Percentiles rank a stretch among this genome's conserved stretches.
These are phyloP conservation scores for Fusarium pseudoanthophilum DNA, from an alignment of 2,329 filamentous ascomycete species.

Conservation along the genomic window DNA sequence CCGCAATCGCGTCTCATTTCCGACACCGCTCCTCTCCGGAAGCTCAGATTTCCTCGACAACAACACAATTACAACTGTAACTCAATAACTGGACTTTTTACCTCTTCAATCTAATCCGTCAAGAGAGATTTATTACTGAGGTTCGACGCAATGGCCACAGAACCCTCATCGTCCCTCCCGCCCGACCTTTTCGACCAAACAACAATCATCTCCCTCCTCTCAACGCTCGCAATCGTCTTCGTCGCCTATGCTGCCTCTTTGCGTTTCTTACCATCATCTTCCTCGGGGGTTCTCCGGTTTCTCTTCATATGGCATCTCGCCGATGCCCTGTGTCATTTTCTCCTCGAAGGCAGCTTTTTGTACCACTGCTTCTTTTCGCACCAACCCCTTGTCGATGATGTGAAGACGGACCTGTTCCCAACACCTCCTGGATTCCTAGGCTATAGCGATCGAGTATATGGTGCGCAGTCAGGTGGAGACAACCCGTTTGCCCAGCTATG, in stretches of 20 bases:
- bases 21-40: slow-evolving; percentile 17
- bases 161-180: slow-evolving; percentile 52
- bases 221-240: slow-evolving; percentile 62
- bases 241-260: slow-evolving; percentile 62
- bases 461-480: slow-evolving; percentile 65
- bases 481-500: slow-evolving; percentile 69
- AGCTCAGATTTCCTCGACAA: not conserved
- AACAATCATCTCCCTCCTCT: slow-evolving; percentile 67
- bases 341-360: slow-evolving; percentile 90
- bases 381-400: slow-evolving; percentile 49
- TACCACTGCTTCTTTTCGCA: slow-evolving; percentile 90
- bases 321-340: slow-evolving; percentile 89
- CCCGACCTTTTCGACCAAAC: slow-evolving; percentile 69
- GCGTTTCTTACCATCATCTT: slow-evolving; percentile 57
- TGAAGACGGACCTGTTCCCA: slow-evolving; percentile 53
- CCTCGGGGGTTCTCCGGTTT: slow-evolving; percentile 70
- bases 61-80: not conserved
- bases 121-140: not conserved
- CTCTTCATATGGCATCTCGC: slow-evolving; percentile 97
- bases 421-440: slow-evolving; percentile 65
- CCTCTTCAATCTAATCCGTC: not conserved
- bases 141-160: slow-evolving; percentile 16
- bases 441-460: slow-evolving; percentile 60
- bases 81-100: not conserved
- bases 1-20: not conserved